A percentile compares a stretch with the other conserved stretches of the same genome.
Evolutionary conservation across 2,329 filamentous ascomycete species (phyloP).

Genomic region (Talaromyces atroroseus): DNA sequence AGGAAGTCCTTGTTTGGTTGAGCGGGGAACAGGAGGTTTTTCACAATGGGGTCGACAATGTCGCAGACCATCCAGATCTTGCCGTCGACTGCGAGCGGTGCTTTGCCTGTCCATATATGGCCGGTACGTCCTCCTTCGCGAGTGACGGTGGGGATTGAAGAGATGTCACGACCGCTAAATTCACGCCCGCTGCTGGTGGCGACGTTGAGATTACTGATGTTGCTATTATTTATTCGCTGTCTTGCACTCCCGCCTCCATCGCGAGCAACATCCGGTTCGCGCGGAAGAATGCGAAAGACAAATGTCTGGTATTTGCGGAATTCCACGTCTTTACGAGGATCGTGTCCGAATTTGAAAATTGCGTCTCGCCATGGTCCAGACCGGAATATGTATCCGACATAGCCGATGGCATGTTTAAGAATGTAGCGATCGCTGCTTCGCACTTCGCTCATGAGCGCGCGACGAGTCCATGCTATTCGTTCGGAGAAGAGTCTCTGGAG

Average conservation of each 20-base stretch:
- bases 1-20: slow-evolving; percentile 48
- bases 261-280: slow-evolving; percentile 28
- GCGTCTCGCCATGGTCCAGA: slow-evolving; percentile 89
- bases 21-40: slow-evolving; percentile 58
- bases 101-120: slow-evolving; percentile 78
- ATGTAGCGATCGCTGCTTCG: slow-evolving; percentile 44
- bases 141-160: slow-evolving; percentile 10
- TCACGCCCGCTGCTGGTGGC: slow-evolving; percentile 10
- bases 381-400: slow-evolving; percentile 86
- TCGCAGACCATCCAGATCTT: slow-evolving; percentile 95
- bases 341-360: slow-evolving; percentile 76
- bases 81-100: slow-evolving; percentile 65
- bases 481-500: slow-evolving; percentile 63
- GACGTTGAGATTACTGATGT: slow-evolving; percentile 5
- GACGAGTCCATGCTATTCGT: slow-evolving; percentile 80
- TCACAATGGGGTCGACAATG: slow-evolving; percentile 72
- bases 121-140: slow-evolving; percentile 13
- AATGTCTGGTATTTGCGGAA: slow-evolving; percentile 84
- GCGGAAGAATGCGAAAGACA: slow-evolving; percentile 65
- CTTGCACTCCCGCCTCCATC: slow-evolving; percentile 26
- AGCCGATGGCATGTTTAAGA: slow-evolving; percentile 71
- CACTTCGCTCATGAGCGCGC: slow-evolving; percentile 71
- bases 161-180: slow-evolving; percentile 12
- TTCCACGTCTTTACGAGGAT: slow-evolving; percentile 70
- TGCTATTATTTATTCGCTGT: slow-evolving; percentile 16